phyloP scores from a whole-genome alignment of 768 basidiomycete species.

The Psilocybe cubensis region DNA sequence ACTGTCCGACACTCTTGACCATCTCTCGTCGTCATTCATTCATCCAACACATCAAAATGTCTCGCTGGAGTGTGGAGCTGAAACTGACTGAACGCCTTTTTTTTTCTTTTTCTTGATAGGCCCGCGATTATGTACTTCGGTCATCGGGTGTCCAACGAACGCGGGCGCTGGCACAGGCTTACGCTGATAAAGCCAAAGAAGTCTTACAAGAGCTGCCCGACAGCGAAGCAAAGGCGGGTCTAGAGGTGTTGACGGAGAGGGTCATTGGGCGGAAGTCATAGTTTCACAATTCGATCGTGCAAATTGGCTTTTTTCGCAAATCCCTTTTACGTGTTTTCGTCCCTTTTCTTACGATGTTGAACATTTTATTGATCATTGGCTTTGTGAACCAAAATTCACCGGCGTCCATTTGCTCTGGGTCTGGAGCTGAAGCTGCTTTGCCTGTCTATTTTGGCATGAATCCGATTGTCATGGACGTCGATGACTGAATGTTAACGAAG shows the following conservation, averaged over 20 bases:
- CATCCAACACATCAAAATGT: background rate
- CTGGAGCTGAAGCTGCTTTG: no score
- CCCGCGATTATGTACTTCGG: conserved; percentile 69
- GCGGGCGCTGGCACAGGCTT: conserved; percentile 72
- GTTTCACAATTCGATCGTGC: no score
- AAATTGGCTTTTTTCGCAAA: no score
- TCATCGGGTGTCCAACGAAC: conserved; percentile 87
- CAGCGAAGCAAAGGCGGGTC: conserved; percentile 78
- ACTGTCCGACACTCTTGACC: background rate
- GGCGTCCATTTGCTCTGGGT: no score
- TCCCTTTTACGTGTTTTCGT: background rate
- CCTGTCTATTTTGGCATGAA: no score
- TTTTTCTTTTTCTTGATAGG: conserved; percentile 51
- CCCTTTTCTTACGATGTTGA: background rate
- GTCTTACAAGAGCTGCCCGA: conserved; percentile 75
- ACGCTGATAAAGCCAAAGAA: conserved; percentile 80
- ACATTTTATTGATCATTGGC: no score
- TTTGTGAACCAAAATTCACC: no score
- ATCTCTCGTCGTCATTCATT: background rate
- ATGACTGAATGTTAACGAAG: no score
- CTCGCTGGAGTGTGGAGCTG: no score
- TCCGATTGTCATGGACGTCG: no score
- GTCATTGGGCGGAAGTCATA: conserved; percentile 61
- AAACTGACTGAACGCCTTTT: background rate
- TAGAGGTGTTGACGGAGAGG: conserved; percentile 76